Evolutionary conservation across 306 rosid species (phyloP), one percentile per base, ranked within the genome.

Genomic region (Hippophae tibetana): DNA sequence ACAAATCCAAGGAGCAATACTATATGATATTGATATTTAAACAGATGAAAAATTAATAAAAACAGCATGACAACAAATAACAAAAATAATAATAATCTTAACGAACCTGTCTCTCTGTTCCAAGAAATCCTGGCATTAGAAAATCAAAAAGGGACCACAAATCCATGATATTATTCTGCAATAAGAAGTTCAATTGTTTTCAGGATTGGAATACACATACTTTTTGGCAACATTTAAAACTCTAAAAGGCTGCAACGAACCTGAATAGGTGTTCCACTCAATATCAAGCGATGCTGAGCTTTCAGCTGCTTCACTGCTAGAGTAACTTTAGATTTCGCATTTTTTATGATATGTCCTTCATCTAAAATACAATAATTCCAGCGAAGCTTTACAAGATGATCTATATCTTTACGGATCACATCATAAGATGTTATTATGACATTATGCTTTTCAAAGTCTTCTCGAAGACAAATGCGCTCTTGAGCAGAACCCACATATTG

Each of bases 181-280:
- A 69, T 52, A 71, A 57, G 52, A 52, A 13, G 42, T 60, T 57
- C 38, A 43, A 45, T 57, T 25, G 68, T 46, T 70, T 79, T 72
- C 71, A 62, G 52, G 47, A 60, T 64, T 45, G 14, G 44, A 52
- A 11, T 56, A 58, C 47, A 10, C 46, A 47, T 43, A 25, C 3
- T 26, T 61, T 62, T 66, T 6, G 62, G 47, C 14, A 46, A 58
- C 54, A 42, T 58, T 43, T 46, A 60, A 56, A 61, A 69, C 23
- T 18, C 23, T 18, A 1, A 18, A 18, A 18, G 23, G 23, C 62
- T 43, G 18, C 66, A 52, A 71, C 88, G 27, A 65, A 92, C 98
- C 98, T 92, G 98, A 72, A 92, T 92, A 31, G 98, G 98, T 6
- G 98, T 92, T 70, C 98, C 98, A 85, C 98, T 92, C 74, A 92